Evolutionary conservation across 192 early-diverging fungal species (phyloP).

Genomic region (Coemansia umbellata): DNA sequence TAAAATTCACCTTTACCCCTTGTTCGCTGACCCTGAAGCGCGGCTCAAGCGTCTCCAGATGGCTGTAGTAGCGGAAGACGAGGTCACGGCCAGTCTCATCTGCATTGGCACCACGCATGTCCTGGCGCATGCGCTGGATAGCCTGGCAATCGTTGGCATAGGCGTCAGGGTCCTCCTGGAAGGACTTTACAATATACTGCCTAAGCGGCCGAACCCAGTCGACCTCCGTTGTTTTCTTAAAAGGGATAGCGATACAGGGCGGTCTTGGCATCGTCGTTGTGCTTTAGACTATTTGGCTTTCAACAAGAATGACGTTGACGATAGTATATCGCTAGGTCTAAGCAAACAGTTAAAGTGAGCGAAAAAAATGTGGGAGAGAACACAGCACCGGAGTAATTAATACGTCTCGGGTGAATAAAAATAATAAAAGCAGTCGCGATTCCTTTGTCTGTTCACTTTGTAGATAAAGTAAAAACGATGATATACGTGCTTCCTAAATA

Average conservation of each 20-base stretch:
- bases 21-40: slow-evolving; percentile 93
- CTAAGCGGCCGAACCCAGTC: slow-evolving; percentile 87
- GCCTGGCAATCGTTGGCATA: slow-evolving; percentile 78
- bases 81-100: slow-evolving; percentile 91
- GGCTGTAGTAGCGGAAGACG: slow-evolving; percentile 94
- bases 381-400: too few species aligned
- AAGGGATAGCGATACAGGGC: slow-evolving; percentile 56
- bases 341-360: too few species aligned
- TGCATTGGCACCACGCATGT: slow-evolving; percentile 92
- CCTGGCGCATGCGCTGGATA: slow-evolving; percentile 89
- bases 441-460: too few species aligned
- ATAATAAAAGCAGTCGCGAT: too few species aligned
- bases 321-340: too few species aligned
- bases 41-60: slow-evolving; percentile 89
- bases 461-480: neutral
- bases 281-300: neutral
- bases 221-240: slow-evolving; percentile 86
- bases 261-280: slow-evolving; percentile 35
- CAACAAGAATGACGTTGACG: too few species aligned
- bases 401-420: too few species aligned
- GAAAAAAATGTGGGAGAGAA: too few species aligned
- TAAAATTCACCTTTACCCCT: slow-evolving; percentile 82
- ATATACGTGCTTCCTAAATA: too few species aligned
- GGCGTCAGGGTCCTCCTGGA: slow-evolving; percentile 92
- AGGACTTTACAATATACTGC: slow-evolving; percentile 74